Conservation (phyloP, 2,329 filamentous ascomycete species). For the Exserohilum turcica region DNA sequence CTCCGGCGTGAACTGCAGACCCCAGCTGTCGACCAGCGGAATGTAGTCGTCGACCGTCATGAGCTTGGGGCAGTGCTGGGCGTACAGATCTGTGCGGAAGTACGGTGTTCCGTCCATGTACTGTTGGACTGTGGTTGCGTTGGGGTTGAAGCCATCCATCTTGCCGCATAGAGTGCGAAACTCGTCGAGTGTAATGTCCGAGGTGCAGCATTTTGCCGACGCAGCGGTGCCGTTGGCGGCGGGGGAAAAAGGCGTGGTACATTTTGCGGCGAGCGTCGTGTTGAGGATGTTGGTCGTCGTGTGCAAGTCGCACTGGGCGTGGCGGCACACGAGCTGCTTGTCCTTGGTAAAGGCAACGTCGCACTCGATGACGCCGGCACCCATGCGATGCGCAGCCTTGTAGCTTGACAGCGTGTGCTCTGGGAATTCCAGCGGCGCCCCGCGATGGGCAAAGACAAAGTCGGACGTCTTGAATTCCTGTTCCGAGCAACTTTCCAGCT, state of each 20-base stretch:
- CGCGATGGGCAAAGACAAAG: slow-evolving; percentile 46
- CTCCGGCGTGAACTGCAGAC: slow-evolving; percentile 56
- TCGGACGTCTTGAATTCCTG: slow-evolving; percentile 42
- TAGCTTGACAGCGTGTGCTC: slow-evolving; percentile 43
- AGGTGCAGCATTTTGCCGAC: slow-evolving; percentile 71
- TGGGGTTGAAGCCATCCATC: slow-evolving; percentile 66
- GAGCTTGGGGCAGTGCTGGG: slow-evolving; percentile 64
- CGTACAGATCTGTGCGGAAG: slow-evolving; percentile 70
- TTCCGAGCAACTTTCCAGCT: slow-evolving; percentile 46
- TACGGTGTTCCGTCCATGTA: slow-evolving; percentile 64
- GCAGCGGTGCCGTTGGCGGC: slow-evolving; percentile 52
- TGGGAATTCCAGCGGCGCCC: slow-evolving; percentile 44
- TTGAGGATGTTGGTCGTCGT: slow-evolving; percentile 48
- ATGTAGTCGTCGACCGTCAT: slow-evolving; percentile 68
- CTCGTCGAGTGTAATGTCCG: slow-evolving; percentile 70
- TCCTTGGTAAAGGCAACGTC: slow-evolving; percentile 48
- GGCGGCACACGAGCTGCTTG: slow-evolving; percentile 47
- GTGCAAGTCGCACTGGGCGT: slow-evolving; percentile 47
- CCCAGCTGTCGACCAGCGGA: slow-evolving; percentile 61
- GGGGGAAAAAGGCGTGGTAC: slow-evolving; percentile 44
- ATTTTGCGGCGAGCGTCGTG: slow-evolving; percentile 44
- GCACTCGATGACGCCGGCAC: slow-evolving; percentile 47
- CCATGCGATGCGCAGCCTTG: slow-evolving; percentile 41
- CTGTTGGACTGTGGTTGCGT: slow-evolving; percentile 62
- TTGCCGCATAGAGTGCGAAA: slow-evolving; percentile 71